Conservation (phyloP, 306 rosid genomes). For the Prunus armeniaca region DNA sequence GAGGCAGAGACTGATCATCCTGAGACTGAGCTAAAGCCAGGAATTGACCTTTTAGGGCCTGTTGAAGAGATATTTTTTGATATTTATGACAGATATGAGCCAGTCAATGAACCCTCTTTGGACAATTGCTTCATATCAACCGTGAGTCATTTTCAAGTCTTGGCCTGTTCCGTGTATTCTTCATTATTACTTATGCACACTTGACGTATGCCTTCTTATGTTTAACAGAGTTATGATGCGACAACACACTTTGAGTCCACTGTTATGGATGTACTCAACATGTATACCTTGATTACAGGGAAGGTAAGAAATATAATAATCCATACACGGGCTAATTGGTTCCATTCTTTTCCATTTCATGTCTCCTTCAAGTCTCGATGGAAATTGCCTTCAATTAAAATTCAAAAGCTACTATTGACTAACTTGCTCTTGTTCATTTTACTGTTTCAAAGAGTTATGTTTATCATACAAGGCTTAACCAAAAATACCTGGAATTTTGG, state of each 20-base stretch:
- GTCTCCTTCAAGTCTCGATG: background rate
- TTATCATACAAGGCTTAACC: background rate
- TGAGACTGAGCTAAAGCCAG: conserved; percentile 79
- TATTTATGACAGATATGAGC: conserved; percentile 80
- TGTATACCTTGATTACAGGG: conserved; percentile 92
- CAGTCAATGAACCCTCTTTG: conserved; percentile 79
- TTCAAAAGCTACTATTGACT: background rate
- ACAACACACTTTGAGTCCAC: conserved; percentile 98
- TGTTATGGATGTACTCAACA: conserved; percentile 82
- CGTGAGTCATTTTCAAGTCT: conserved; percentile 40
- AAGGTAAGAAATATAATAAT: conserved; percentile 52
- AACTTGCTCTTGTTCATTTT: background rate
- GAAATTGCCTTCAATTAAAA: background rate
- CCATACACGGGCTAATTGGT: conserved; percentile 5
- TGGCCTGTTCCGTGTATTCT: background rate
- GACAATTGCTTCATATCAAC: conserved; percentile 94
- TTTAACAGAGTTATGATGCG: conserved; percentile 89
- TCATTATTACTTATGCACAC: background rate
- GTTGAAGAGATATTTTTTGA: conserved; percentile 91
- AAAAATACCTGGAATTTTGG: conserved; percentile 9
- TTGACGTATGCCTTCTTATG: background rate
- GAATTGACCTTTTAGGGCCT: conserved; percentile 87
- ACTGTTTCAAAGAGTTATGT: conserved; percentile 5
- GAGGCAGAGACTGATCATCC: conserved; percentile 97
- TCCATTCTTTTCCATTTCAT: background rate